phyloP scores from a whole-genome alignment of 1,139 yeast genomes.

The Suhomyces anneliseae region DNA sequence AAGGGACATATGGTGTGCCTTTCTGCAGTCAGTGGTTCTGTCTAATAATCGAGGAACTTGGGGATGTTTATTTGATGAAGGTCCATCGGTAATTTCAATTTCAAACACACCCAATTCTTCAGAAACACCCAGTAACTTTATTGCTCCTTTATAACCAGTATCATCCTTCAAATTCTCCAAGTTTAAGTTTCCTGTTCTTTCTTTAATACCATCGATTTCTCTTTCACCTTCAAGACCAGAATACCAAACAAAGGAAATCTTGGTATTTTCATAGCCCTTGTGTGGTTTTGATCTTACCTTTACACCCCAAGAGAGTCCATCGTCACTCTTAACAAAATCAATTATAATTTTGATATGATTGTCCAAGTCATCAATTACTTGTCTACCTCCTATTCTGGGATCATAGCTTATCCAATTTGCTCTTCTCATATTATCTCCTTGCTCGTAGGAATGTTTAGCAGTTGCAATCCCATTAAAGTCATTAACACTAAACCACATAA shows the following conservation, averaged over 20 bases:
- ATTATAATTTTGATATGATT: constrained; percentile 63
- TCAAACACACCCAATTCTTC: constrained; percentile 57
- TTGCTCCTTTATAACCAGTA: constrained; percentile 33
- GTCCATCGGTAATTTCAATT: constrained; percentile 50
- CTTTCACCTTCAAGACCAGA: constrained; percentile 68
- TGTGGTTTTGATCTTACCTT: constrained; percentile 65
- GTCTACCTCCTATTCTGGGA: constrained; percentile 84
- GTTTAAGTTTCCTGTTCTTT: constrained; percentile 32
- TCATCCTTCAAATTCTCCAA: constrained; percentile 28
- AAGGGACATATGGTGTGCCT: constrained; percentile 66
- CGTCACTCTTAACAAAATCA: constrained; percentile 72
- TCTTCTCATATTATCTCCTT: constrained; percentile 64
- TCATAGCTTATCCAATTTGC: constrained; percentile 90
- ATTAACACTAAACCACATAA: constrained; percentile 86
- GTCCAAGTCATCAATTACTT: constrained; percentile 67
- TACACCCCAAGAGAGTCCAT: constrained; percentile 77
- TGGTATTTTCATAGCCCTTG: constrained; percentile 45
- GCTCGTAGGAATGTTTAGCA: constrained; percentile 81
- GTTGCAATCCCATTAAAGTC: constrained; percentile 54
- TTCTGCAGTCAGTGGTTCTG: constrained; percentile 50
- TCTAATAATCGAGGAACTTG: constrained; percentile 26
- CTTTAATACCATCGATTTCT: constrained; percentile 20
- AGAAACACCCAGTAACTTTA: constrained; percentile 54
- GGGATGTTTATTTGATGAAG: constrained; percentile 45
- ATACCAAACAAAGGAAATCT: constrained; percentile 74